Conservation (phyloP, 441 rosid genomes). For the Populus hybrid region DNA sequence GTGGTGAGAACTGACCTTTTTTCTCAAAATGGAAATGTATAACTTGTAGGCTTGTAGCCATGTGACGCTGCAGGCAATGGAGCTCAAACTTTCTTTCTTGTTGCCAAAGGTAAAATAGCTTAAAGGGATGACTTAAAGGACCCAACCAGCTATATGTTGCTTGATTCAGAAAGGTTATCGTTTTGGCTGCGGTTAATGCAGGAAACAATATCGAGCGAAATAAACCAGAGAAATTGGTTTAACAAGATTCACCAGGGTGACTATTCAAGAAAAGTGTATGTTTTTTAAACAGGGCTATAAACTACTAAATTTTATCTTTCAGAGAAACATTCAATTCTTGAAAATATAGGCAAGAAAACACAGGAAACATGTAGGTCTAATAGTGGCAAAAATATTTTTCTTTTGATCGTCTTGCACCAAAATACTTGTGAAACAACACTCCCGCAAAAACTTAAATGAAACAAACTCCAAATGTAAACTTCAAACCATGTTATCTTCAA, state of each 20-base stretch:
- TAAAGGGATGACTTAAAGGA: not conserved
- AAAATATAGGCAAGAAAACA: not conserved
- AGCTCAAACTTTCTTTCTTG: not conserved
- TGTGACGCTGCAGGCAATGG: not conserved
- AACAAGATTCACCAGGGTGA: not conserved
- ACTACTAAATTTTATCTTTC: not conserved
- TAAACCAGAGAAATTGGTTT: not conserved
- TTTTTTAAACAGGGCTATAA: not conserved
- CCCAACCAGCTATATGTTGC: not conserved
- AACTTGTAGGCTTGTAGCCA: not conserved
- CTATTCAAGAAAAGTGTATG: not conserved
- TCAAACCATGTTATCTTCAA: conserved; percentile 12
- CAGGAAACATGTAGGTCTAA: not conserved
- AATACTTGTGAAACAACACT: conserved; percentile 14
- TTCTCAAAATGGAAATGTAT: not conserved
- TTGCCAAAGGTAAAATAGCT: too few relatives aligned
- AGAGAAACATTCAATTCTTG: not conserved
- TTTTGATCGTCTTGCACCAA: not conserved
- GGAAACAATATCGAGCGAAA: not conserved
- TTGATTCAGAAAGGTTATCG: not conserved
- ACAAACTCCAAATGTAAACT: conserved; percentile 11
- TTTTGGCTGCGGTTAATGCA: not conserved
- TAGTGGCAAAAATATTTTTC: not conserved
- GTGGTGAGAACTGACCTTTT: not conserved
- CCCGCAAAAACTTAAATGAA: conserved; percentile 3